A percentile compares a stretch with the other conserved stretches of the same genome.
Conservation (phyloP, 768 basidiomycete species). For the Leccinum longicurvipes region DNA sequence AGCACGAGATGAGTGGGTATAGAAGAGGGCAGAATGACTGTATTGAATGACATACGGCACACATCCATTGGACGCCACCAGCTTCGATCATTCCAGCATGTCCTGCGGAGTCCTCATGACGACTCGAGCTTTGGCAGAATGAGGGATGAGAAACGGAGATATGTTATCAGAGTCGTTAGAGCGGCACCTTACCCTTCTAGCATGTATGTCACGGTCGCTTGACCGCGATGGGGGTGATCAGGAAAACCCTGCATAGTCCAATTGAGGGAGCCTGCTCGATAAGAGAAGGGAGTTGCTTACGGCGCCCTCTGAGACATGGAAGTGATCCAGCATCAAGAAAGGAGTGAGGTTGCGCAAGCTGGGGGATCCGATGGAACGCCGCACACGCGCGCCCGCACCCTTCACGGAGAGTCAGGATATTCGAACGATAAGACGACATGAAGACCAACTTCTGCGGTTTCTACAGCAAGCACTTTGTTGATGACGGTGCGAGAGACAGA, state of each 20-base stretch:
- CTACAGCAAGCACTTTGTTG: conserved; percentile 75
- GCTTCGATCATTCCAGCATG: conserved; percentile 71
- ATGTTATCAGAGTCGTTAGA: neutral
- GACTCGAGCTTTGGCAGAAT: conserved; percentile 48
- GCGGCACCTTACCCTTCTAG: conserved; percentile 57
- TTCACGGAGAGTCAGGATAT: conserved; percentile 23
- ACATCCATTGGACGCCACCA: conserved; percentile 97
- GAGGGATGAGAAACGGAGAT: neutral
- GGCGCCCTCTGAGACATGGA: conserved; percentile 65
- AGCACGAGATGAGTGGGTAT: neutral
- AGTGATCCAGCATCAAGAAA: conserved; percentile 89
- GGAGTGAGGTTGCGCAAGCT: conserved; percentile 79
- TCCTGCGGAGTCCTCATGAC: conserved; percentile 90
- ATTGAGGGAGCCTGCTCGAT: neutral
- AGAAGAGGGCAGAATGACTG: neutral
- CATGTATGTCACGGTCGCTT: conserved; percentile 89
- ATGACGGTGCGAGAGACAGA: conserved; percentile 59
- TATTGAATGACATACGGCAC: conserved; percentile 49
- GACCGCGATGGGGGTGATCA: conserved; percentile 91
- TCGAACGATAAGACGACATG: neutral
- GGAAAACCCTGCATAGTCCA: conserved; percentile 65
- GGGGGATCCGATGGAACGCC: conserved; percentile 80
- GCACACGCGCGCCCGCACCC: conserved; percentile 81
- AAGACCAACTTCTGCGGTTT: conserved; percentile 60
- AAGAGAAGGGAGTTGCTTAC: conserved; percentile 38